A percentile compares a stretch with the other conserved stretches of the same genome.
Conservation (phyloP, 768 basidiomycete genomes). For the Gloeophyllum trabeum region DNA sequence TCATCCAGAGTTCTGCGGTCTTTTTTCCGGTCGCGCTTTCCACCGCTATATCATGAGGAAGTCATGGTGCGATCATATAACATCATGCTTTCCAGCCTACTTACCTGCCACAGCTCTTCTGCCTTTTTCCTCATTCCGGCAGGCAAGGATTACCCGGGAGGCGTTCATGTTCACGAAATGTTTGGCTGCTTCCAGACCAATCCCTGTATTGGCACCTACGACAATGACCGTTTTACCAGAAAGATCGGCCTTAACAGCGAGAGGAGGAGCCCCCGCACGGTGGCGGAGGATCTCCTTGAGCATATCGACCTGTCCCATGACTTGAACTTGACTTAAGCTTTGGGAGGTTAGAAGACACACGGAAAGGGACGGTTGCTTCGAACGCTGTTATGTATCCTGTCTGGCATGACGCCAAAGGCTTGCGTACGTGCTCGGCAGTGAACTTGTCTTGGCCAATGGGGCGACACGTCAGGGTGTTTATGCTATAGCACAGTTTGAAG, state of each 20-base stretch:
- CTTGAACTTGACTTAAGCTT: too few species aligned
- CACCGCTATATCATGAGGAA: conserved; percentile 7
- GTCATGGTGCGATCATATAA: conserved; percentile 9
- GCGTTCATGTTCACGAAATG: conserved; percentile 35
- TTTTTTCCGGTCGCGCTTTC: conserved; percentile 6
- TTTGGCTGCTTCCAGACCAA: conserved; percentile 35
- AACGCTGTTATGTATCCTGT: too few species aligned
- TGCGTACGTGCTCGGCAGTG: too few species aligned
- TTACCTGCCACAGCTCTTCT: conserved; percentile 22
- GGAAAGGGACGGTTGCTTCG: too few species aligned
- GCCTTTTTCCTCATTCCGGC: conserved; percentile 24
- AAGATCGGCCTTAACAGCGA: conserved; percentile 23
- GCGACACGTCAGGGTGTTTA: too few species aligned
- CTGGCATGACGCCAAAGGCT: too few species aligned
- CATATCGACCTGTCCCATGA: too few species aligned
- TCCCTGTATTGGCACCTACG: conserved; percentile 37
- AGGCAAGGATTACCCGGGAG: conserved; percentile 26
- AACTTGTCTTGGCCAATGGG: too few species aligned
- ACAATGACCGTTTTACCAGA: conserved; percentile 37
- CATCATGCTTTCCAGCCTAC: background rate
- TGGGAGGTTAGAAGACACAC: too few species aligned
- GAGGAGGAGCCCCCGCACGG: conserved; percentile 2
- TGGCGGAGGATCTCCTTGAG: too few species aligned
- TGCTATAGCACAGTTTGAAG: too few species aligned
- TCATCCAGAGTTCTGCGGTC: conserved; percentile 10